These are phyloP conservation scores for Musa balbisiana DNA, from an alignment of 202 grass and related monocot genomes.

Conservation along the genomic window DNA sequence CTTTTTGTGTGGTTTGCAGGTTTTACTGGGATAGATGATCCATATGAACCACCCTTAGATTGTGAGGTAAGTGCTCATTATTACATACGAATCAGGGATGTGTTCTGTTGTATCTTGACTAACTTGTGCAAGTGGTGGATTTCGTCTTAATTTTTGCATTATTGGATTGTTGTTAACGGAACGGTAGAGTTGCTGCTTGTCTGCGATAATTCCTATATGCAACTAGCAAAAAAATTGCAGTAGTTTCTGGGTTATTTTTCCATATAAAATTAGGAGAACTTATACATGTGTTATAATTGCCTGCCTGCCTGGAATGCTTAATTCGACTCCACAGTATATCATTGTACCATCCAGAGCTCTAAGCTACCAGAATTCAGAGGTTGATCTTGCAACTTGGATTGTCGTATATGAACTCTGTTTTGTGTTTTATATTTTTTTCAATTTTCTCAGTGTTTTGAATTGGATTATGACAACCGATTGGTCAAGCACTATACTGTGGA, in stretches of 20 bases:
- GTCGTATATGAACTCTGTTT: too few relatives aligned
- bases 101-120: too few relatives aligned
- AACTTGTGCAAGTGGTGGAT: neutral
- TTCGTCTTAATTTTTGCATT: neutral
- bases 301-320: neutral
- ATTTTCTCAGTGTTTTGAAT: too few relatives aligned
- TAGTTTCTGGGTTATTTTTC: too few relatives aligned
- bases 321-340: neutral
- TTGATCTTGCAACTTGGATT: neutral
- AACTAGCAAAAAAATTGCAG: neutral
- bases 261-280: neutral
- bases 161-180: too few relatives aligned
- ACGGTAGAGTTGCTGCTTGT: neutral
- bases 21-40: slow-evolving; percentile 94
- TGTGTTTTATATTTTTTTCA: too few relatives aligned
- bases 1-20: slow-evolving; percentile 29
- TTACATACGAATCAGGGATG: neutral
- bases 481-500: too few relatives aligned
- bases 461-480: too few relatives aligned
- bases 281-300: neutral
- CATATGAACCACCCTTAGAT: slow-evolving; percentile 63
- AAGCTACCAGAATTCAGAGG: neutral
- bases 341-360: neutral
- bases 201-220: neutral
- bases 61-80: slow-evolving; percentile 44